phyloP scores from a whole-genome alignment of 768 basidiomycete genomes.

The Termitomyces sp. region DNA sequence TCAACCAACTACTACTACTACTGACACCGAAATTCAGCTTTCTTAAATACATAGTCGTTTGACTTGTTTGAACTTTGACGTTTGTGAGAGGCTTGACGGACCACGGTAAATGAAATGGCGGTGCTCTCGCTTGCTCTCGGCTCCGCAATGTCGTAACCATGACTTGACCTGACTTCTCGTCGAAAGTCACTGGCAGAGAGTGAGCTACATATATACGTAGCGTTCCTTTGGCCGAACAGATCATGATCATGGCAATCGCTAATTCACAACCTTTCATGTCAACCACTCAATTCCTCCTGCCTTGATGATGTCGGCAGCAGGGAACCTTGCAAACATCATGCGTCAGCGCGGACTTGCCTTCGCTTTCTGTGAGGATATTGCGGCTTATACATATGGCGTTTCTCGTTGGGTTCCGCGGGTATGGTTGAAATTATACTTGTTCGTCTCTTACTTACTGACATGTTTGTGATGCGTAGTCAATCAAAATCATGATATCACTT shows the following conservation, averaged over 20 bases:
- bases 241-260: not conserved
- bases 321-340: not conserved
- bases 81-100: too few species aligned
- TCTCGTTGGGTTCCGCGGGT: constrained; percentile 5
- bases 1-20: not conserved
- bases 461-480: not conserved
- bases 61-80: too few species aligned
- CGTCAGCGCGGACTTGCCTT: not conserved
- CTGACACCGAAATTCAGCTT: too few species aligned
- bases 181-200: too few species aligned
- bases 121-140: too few species aligned
- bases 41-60: too few species aligned
- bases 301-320: constrained; percentile 1
- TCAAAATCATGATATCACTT: constrained; percentile 1
- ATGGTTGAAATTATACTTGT: not conserved
- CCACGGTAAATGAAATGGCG: too few species aligned
- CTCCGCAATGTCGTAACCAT: too few species aligned
- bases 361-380: constrained; percentile 6
- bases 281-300: not conserved
- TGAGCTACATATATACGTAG: too few species aligned
- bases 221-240: not conserved
- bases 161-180: too few species aligned
- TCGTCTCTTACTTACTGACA: not conserved
- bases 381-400: constrained; percentile 1
- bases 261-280: not conserved